Conservation (phyloP, 2,329 filamentous ascomycete genomes). For the Aspergillus oerlinghausenensis region DNA sequence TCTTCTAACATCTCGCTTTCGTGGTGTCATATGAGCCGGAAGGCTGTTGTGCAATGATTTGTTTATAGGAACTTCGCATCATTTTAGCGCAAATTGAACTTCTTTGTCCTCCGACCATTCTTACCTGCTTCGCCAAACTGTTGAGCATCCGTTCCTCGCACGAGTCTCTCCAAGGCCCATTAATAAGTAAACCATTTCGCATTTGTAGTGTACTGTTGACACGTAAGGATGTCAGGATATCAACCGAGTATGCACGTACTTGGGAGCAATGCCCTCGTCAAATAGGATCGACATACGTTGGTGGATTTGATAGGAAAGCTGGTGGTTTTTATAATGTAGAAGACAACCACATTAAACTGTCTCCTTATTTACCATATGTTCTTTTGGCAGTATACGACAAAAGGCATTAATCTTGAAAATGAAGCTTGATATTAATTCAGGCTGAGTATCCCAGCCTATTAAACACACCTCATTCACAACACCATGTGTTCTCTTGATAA, state of each 20-base stretch:
- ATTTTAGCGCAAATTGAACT: slow-evolving; percentile 13
- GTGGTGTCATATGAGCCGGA: slow-evolving; percentile 16
- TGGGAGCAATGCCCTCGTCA: neutral
- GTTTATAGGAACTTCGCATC: slow-evolving; percentile 23
- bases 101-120: neutral
- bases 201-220: neutral
- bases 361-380: neutral
- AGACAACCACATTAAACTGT: neutral
- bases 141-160: neutral
- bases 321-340: neutral
- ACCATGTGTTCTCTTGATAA: neutral
- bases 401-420: neutral
- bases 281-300: neutral
- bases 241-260: neutral
- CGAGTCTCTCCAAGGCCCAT: neutral
- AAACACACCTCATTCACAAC: neutral
- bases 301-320: too few relatives aligned
- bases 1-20: slow-evolving; percentile 20
- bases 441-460: neutral
- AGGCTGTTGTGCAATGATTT: slow-evolving; percentile 24
- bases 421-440: neutral
- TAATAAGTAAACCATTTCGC: neutral
- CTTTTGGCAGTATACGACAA: neutral
- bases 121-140: too few relatives aligned
- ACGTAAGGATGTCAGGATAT: too few relatives aligned